Percentiles rank a stretch among this genome's conserved stretches.
These are phyloP conservation scores for Melastoma candidum DNA, from an alignment of 441 rosid genomes.

Conservation along the genomic window DNA sequence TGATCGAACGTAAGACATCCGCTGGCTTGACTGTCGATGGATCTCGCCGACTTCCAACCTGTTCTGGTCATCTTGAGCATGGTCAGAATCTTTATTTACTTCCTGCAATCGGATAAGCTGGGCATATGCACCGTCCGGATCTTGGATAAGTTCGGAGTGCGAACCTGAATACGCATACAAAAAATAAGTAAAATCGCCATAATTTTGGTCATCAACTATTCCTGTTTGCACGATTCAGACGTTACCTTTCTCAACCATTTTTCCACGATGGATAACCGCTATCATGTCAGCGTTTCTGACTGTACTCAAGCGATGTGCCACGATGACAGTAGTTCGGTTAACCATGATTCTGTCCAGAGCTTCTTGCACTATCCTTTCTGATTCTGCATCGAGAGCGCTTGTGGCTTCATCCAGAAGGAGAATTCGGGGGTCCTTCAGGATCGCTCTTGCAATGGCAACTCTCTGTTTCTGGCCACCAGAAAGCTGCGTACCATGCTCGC, in stretches of 20 bases:
- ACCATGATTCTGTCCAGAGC: conserved; percentile 18
- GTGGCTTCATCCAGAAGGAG: conserved; percentile 18
- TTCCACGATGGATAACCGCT: conserved; percentile 16
- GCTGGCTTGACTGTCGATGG: conserved; percentile 6
- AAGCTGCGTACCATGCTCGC: conserved; percentile 17
- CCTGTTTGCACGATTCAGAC: neutral
- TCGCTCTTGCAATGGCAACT: conserved; percentile 17
- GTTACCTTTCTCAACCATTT: conserved; percentile 17
- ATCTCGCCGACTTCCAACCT: neutral
- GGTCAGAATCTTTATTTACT: conserved; percentile 6
- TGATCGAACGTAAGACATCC: conserved; percentile 6
- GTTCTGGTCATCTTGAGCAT: conserved; percentile 1
- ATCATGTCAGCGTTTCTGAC: conserved; percentile 12
- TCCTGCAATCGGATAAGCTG: conserved; percentile 13
- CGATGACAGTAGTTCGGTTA: conserved; percentile 16
- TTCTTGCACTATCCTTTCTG: conserved; percentile 16
- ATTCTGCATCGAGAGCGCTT: conserved; percentile 17
- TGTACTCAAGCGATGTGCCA: conserved; percentile 18
- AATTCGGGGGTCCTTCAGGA: conserved; percentile 17
- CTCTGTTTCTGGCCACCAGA: conserved; percentile 21
- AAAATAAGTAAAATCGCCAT: neutral
- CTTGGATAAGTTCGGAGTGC: conserved; percentile 10
- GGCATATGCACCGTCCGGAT: conserved; percentile 14
- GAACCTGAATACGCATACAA: conserved; percentile 6
- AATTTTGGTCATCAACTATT: neutral